A percentile compares a stretch with the other conserved stretches of the same genome.
phyloP scores from a whole-genome alignment of 2,329 filamentous ascomycete species.

The Fusarium redolens region DNA sequence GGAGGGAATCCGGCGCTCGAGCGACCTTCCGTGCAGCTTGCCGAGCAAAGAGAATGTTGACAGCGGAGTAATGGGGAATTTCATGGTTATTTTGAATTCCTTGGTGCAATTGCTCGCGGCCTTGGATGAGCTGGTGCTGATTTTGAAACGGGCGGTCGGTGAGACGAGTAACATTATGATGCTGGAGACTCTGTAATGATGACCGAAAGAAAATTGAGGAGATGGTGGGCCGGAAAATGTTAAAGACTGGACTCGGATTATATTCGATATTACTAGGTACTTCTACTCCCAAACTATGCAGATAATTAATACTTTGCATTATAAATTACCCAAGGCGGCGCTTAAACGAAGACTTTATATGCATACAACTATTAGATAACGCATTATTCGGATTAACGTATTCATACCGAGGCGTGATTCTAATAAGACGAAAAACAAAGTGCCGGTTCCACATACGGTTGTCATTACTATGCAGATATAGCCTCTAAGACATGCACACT shows the following conservation, averaged over 20 bases:
- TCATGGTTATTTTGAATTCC: not conserved
- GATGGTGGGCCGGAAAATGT: not conserved
- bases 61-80: not conserved
- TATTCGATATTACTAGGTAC: not conserved
- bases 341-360: not conserved
- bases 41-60: not conserved
- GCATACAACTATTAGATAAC: not conserved
- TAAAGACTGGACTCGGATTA: not conserved
- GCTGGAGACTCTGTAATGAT: not conserved
- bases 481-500: not conserved
- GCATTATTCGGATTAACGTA: not conserved
- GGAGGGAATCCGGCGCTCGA: not conserved
- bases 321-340: not conserved
- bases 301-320: not conserved
- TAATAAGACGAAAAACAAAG: not conserved
- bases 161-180: not conserved
- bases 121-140: not conserved
- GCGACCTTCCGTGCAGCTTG: not conserved
- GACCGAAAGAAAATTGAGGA: not conserved
- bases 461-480: not conserved
- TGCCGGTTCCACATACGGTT: not conserved
- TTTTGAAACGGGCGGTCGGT: not conserved
- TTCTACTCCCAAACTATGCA: not conserved
- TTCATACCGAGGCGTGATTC: not conserved
- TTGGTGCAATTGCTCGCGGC: not conserved